Evolutionary conservation across 768 basidiomycete species (phyloP).

Genomic region (Mycena filopes): DNA sequence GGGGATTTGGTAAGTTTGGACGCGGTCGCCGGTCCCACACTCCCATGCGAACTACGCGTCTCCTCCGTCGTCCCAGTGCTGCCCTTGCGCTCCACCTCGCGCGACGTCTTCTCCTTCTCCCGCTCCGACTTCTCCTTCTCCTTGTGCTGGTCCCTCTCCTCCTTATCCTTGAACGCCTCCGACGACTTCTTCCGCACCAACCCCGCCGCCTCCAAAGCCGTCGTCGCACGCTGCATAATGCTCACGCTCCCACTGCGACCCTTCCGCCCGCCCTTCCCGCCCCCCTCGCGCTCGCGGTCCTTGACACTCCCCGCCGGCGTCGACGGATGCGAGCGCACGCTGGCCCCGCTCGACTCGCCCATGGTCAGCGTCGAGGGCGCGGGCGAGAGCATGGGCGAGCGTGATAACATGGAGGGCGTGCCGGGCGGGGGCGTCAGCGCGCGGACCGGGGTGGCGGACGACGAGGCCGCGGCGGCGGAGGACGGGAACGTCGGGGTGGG

Average conservation of each 20-base stretch:
- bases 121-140: constrained; percentile 36
- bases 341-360: constrained; percentile 53
- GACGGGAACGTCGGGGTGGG: constrained; percentile 69
- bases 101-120: constrained; percentile 46
- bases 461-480: no score
- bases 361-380: constrained; percentile 56
- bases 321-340: constrained; percentile 68
- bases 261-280: constrained; percentile 72
- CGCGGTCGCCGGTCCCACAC: constrained; percentile 50
- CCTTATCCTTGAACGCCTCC: constrained; percentile 76
- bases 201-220: constrained; percentile 87
- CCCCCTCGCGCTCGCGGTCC: constrained; percentile 56
- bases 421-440: constrained; percentile 64
- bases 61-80: constrained; percentile 62
- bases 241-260: constrained; percentile 88
- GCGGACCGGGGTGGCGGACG: constrained; percentile 45
- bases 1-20: constrained; percentile 80
- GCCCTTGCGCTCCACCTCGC: constrained; percentile 57
- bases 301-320: constrained; percentile 74
- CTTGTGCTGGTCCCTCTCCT: constrained; percentile 54
- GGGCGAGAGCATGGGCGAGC: constrained; percentile 68
- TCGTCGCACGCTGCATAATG: constrained; percentile 96
- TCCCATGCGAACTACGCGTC: constrained; percentile 72
- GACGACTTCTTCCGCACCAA: constrained; percentile 85
- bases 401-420: constrained; percentile 50